phyloP scores from a whole-genome alignment of 2,329 filamentous ascomycete genomes.

The Colletotrichum chrysophilum region DNA sequence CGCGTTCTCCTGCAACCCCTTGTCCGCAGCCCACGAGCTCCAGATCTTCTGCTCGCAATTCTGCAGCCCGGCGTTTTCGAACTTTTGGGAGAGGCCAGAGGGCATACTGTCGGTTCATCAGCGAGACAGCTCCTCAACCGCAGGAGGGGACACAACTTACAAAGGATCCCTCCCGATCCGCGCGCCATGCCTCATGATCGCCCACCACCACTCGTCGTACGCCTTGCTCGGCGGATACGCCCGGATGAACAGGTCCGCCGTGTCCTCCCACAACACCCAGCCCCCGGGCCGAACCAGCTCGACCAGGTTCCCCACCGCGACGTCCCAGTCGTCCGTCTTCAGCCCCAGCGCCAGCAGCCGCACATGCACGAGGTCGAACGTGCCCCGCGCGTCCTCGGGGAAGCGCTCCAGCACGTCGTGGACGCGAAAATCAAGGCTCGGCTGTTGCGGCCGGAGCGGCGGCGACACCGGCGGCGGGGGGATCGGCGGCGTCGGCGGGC shows the following conservation, averaged over 20 bases:
- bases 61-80: background rate
- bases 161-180: background rate
- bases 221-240: slow-evolving; percentile 10
- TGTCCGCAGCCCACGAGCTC: slow-evolving; percentile 12
- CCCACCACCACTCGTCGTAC: slow-evolving; percentile 15
- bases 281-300: slow-evolving; percentile 22
- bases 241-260: background rate
- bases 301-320: slow-evolving; percentile 7
- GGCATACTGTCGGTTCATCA: background rate
- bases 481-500: slow-evolving; percentile 4
- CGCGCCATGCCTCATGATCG: background rate
- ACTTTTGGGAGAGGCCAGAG: background rate
- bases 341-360: slow-evolving; percentile 17
- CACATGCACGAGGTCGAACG: slow-evolving; percentile 25
- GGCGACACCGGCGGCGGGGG: background rate
- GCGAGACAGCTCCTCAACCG: background rate
- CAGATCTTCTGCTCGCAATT: slow-evolving; percentile 3
- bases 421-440: slow-evolving; percentile 10
- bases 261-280: slow-evolving; percentile 25
- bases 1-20: background rate
- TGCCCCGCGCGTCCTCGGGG: slow-evolving; percentile 1
- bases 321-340: slow-evolving; percentile 22
- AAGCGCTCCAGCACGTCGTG: slow-evolving; percentile 21
- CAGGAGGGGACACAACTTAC: background rate
- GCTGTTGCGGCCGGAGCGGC: background rate